A percentile compares a stretch with the other conserved stretches of the same genome.
phyloP scores from a whole-genome alignment of 179 eudicot species.

The Amaranthus tricolor region DNA sequence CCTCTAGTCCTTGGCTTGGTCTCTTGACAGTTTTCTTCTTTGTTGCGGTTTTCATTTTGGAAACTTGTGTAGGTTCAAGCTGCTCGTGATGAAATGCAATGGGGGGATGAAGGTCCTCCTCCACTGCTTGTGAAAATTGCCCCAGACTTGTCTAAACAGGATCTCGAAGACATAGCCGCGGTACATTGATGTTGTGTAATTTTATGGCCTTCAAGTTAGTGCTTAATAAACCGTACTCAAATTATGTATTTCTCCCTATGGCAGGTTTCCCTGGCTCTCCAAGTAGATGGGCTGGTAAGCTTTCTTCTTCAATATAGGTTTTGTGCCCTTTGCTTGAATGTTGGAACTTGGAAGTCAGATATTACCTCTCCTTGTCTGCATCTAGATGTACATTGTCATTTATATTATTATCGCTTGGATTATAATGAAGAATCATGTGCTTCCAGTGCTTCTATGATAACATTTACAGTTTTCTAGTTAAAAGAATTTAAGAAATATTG shows the following conservation, averaged over 20 bases:
- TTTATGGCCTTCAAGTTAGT: constrained; percentile 16
- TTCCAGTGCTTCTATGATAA: too few species aligned
- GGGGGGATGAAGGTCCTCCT: constrained; percentile 99
- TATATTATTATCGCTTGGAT: too few species aligned
- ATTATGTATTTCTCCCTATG: constrained; percentile 21
- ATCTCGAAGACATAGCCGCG: constrained; percentile 98
- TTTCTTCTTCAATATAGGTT: not conserved
- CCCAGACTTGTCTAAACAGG: constrained; percentile 93
- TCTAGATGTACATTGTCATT: too few species aligned
- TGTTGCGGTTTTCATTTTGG: not conserved
- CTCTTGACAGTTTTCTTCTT: not conserved
- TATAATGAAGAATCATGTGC: too few species aligned
- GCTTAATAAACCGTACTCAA: constrained; percentile 24
- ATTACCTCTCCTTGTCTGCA: too few species aligned
- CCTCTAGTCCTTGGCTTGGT: not conserved
- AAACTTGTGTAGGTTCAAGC: constrained; percentile 75
- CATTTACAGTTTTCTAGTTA: too few species aligned
- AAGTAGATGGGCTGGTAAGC: constrained; percentile 92
- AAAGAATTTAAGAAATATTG: too few species aligned
- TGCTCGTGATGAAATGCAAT: constrained; percentile 99
- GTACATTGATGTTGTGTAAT: constrained; percentile 36
- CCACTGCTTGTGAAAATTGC: constrained; percentile 98
- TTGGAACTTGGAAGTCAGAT: too few species aligned
- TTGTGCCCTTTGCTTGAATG: not conserved
- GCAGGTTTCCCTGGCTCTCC: constrained; percentile 95